phyloP scores from a whole-genome alignment of 2,329 filamentous ascomycete genomes.

The Aspergillus viridinutans region DNA sequence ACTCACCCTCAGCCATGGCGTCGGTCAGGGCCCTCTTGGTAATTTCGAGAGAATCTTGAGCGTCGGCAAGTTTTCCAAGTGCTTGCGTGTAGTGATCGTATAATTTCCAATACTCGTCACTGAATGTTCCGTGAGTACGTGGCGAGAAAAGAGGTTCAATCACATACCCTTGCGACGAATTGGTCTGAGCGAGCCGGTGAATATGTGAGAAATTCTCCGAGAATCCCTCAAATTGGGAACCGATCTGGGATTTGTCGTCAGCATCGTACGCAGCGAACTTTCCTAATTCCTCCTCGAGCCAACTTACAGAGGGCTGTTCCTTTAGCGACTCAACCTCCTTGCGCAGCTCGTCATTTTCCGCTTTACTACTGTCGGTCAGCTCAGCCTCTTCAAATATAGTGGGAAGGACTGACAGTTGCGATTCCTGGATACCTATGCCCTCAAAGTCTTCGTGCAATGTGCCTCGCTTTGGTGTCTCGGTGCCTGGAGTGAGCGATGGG shows the following conservation, averaged over 20 bases:
- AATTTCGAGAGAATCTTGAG: slow-evolving; percentile 33
- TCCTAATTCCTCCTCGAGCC: neutral
- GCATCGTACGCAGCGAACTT: neutral
- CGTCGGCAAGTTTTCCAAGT: slow-evolving; percentile 36
- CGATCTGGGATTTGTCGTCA: slow-evolving; percentile 19
- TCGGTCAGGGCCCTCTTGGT: slow-evolving; percentile 35
- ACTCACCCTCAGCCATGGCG: slow-evolving; percentile 35
- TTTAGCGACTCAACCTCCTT: slow-evolving; percentile 35
- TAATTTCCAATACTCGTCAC: slow-evolving; percentile 40
- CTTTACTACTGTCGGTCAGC: slow-evolving; percentile 31
- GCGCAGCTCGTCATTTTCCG: slow-evolving; percentile 38
- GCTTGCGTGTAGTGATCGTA: slow-evolving; percentile 36
- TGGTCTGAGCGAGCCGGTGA: slow-evolving; percentile 30
- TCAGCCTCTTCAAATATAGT: neutral
- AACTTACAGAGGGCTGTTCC: slow-evolving; percentile 17
- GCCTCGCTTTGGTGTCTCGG: slow-evolving; percentile 37
- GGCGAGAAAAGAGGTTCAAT: neutral
- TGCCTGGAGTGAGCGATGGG: slow-evolving; percentile 34
- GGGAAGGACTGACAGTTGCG: slow-evolving; percentile 32
- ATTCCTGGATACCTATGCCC: slow-evolving; percentile 36
- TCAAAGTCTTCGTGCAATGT: slow-evolving; percentile 42
- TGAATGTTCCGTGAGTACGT: slow-evolving; percentile 17
- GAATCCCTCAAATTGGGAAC: slow-evolving; percentile 27
- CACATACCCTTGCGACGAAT: slow-evolving; percentile 34
- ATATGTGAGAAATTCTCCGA: slow-evolving; percentile 31